Base-by-base conservation (phyloP, 768 basidiomycete genomes). In the Lactarius sanguifluus region DNA sequence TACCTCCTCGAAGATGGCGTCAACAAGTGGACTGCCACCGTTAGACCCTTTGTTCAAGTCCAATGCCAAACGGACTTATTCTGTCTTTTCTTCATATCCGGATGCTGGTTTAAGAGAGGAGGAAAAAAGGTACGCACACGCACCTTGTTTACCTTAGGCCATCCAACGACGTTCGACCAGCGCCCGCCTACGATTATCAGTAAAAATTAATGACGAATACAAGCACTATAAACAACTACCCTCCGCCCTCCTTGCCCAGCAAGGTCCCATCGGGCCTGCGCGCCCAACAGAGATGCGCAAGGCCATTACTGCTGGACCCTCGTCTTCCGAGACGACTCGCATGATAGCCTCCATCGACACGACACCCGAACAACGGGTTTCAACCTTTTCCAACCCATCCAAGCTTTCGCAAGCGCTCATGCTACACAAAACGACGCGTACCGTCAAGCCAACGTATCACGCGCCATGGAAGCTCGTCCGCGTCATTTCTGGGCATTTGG, bases 401-500 rank as follows among this genome's bases (percentile, higher is more conserved):
- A 84, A 83, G 60, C 85, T 99, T 59, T 91, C 94, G n/a, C 88
- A 94, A 72, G 94, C 95, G 0, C 86, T 99, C 59, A 86, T 88
- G 60, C 84, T 94, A 20, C 94, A 96, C 79, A 98, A 98, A 79
- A 95, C 95, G 38, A 92, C 90, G 3, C 86, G 95, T 40, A 94
- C 91, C 9, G 86, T 98, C 73, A 97, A 98, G 76, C 97, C 97
- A 8, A 92, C 90, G 15, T 98, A 94, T 74, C 97, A 99, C 72
- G 86, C 97, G 7, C 91, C 88, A 69, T 98, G 96, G 97, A 97
- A 97, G 76, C 88, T 99, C 59, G 82, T 88, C 69, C 90, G 96
- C 58, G 97, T 99, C 71, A 98, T 99, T 65, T 97, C 95, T 1
- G 97, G 97, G 0, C 96, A 99, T 78, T 77, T 99, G 67, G 97